Conservation (phyloP, 2,329 filamentous ascomycete species). For the Exserohilum turcica region DNA sequence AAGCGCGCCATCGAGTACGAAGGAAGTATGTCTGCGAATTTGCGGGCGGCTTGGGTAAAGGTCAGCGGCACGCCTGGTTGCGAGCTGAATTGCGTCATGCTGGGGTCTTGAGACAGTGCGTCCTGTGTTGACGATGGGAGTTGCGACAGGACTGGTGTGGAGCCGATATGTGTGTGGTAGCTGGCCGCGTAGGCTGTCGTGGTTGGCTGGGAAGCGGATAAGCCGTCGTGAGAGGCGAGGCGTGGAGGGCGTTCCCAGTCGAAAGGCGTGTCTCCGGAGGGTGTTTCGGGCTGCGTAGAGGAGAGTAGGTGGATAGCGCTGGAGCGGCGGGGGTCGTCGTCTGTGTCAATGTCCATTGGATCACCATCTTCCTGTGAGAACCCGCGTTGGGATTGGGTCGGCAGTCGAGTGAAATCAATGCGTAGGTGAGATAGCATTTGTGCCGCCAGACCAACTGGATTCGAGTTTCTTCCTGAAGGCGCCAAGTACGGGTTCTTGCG, state of each 20-base stretch:
- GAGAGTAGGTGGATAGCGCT: constrained; percentile 61
- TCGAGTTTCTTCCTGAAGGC: constrained; percentile 72
- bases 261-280: constrained; percentile 74
- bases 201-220: constrained; percentile 47
- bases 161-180: constrained; percentile 16
- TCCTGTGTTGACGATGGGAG: constrained; percentile 53
- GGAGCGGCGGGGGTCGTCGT: constrained; percentile 51
- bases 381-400: constrained; percentile 57
- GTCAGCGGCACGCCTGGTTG: constrained; percentile 78
- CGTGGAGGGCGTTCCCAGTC: constrained; percentile 83
- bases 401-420: constrained; percentile 80
- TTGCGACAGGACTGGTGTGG: constrained; percentile 33
- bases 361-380: constrained; percentile 52
- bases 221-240: constrained; percentile 42
- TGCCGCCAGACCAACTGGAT: constrained; percentile 86
- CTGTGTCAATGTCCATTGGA: constrained; percentile 68
- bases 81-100: constrained; percentile 80
- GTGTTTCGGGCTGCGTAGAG: constrained; percentile 84
- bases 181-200: constrained; percentile 24
- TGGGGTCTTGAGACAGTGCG: constrained; percentile 81
- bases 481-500: constrained; percentile 78
- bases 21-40: constrained; percentile 90
- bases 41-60: constrained; percentile 85
- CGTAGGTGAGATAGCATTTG: constrained; percentile 90
- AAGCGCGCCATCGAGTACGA: constrained; percentile 87